These are phyloP conservation scores for Mediolabrus comicus DNA, from an alignment of 108 stramenopile genomes.

Conservation along the genomic window DNA sequence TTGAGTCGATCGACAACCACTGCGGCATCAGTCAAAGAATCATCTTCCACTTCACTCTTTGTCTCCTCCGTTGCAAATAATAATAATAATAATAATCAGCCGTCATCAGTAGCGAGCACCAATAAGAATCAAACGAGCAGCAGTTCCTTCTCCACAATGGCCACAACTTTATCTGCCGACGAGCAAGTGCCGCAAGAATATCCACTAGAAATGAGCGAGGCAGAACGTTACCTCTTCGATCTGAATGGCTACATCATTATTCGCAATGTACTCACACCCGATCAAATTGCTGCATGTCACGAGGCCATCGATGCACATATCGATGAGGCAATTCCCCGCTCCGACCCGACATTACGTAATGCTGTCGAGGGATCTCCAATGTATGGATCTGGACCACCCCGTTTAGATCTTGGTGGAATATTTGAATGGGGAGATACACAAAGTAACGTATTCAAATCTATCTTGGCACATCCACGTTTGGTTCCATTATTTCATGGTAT, in stretches of 20 bases:
- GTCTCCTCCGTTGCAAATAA: background rate
- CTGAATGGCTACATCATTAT: slow-evolving; percentile 88
- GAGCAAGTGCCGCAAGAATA: background rate
- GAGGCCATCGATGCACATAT: slow-evolving; percentile 74
- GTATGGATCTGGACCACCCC: slow-evolving; percentile 75
- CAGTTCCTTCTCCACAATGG: slow-evolving; percentile 32
- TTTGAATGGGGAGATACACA: slow-evolving; percentile 82
- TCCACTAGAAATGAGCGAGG: slow-evolving; percentile 71
- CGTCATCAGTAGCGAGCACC: background rate
- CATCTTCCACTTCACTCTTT: background rate
- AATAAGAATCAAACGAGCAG: slow-evolving; percentile 20
- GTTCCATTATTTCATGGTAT: slow-evolving; percentile 85
- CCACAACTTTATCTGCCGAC: background rate
- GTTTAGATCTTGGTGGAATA: slow-evolving; percentile 84
- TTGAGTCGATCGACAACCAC: background rate
- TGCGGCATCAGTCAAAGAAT: background rate
- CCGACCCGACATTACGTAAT: slow-evolving; percentile 69
- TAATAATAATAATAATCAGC: background rate
- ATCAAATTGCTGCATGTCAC: slow-evolving; percentile 77
- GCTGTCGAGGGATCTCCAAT: slow-evolving; percentile 64
- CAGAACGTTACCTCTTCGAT: slow-evolving; percentile 90
- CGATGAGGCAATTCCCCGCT: slow-evolving; percentile 65
- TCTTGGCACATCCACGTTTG: slow-evolving; percentile 84
- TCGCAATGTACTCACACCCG: slow-evolving; percentile 73
- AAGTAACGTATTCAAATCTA: slow-evolving; percentile 72